Conservation (phyloP, 140 eudicot species). For the Flaveria floridana region DNA sequence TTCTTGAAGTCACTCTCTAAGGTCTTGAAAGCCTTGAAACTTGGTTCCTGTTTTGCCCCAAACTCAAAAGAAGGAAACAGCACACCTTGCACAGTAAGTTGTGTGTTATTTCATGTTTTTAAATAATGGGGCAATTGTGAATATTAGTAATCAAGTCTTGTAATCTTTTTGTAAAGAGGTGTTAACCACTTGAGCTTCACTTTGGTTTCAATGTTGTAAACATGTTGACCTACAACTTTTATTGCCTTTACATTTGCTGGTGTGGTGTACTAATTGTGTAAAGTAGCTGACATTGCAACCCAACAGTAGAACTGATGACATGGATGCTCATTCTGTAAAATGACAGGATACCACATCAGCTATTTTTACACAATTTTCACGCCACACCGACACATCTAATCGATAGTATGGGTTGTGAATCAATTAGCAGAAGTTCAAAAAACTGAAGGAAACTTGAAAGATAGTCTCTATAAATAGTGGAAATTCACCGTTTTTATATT, state of each 20-base stretch:
- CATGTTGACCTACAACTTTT: not conserved
- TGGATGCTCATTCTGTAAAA: not conserved
- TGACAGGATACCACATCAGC: not conserved
- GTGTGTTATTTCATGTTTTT: not conserved
- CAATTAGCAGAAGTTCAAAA: not conserved
- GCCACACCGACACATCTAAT: not conserved
- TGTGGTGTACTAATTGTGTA: not conserved
- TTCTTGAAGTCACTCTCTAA: slow-evolving; percentile 88
- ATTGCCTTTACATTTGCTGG: not conserved
- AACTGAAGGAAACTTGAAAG: not conserved
- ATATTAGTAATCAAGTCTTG: not conserved
- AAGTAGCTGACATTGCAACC: not conserved
- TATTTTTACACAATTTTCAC: not conserved
- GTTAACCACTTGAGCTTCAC: not conserved
- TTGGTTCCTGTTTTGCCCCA: slow-evolving; percentile 56
- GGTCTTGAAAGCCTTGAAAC: slow-evolving; percentile 68
- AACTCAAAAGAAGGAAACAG: slow-evolving; percentile 79
- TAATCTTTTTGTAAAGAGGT: not conserved
- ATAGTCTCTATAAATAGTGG: not conserved
- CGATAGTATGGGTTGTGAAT: not conserved
- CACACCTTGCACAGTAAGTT: slow-evolving; percentile 81
- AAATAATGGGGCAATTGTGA: not conserved
- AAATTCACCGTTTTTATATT: not conserved
- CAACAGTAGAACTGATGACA: not conserved
- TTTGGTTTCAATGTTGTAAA: not conserved